A percentile compares a stretch with the other conserved stretches of the same genome.
Evolutionary conservation across 2,329 filamentous ascomycete species (phyloP).

Genomic region (Trichoderma afroharzianum): DNA sequence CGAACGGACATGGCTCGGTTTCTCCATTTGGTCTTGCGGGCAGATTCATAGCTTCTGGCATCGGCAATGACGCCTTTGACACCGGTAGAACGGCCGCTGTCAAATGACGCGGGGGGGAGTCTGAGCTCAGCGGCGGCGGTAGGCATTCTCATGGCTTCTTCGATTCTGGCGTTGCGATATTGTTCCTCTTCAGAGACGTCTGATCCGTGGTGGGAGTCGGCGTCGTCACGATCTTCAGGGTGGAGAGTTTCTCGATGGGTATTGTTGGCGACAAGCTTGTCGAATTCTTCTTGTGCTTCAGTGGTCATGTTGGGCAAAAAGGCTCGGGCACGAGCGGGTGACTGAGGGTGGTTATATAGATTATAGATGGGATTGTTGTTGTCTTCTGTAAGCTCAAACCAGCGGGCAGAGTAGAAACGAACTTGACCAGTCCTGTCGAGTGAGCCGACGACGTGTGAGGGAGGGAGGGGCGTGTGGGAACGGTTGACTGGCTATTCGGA

Average conservation of each 20-base stretch:
- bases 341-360: slow-evolving; percentile 25
- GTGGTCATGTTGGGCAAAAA: slow-evolving; percentile 49
- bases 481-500: slow-evolving; percentile 24
- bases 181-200: slow-evolving; percentile 55
- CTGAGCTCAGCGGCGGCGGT: slow-evolving; percentile 50
- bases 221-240: slow-evolving; percentile 56
- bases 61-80: slow-evolving; percentile 87
- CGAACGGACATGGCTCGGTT: slow-evolving; percentile 50
- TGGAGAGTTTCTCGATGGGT: slow-evolving; percentile 45
- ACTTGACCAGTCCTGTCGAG: not conserved
- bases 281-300: slow-evolving; percentile 64
- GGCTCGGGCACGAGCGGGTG: slow-evolving; percentile 17
- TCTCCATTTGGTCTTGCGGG: slow-evolving; percentile 54
- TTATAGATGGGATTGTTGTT: not conserved
- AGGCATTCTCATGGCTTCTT: slow-evolving; percentile 64
- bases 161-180: slow-evolving; percentile 52
- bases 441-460: slow-evolving; percentile 14
- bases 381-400: slow-evolving; percentile 7
- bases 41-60: slow-evolving; percentile 71
- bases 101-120: slow-evolving; percentile 60
- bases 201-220: slow-evolving; percentile 46
- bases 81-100: slow-evolving; percentile 69
- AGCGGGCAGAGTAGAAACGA: not conserved
- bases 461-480: slow-evolving; percentile 24
- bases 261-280: slow-evolving; percentile 58